Conservation (phyloP, 2,329 filamentous ascomycete species). For the Fusarium sp. region DNA sequence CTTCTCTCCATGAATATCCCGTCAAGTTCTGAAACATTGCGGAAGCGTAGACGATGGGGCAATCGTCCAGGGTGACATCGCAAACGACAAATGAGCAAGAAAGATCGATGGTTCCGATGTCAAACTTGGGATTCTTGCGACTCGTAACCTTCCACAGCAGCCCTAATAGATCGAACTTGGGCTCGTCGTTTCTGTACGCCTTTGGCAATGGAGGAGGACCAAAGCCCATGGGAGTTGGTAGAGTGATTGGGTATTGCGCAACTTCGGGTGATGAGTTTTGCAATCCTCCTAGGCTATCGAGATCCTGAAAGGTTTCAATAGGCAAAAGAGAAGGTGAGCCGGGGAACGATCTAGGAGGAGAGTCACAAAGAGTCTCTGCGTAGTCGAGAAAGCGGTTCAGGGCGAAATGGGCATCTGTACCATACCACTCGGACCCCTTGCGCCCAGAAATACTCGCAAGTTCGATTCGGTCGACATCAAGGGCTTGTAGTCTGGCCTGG, state of each 20-base stretch:
- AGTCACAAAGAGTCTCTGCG: neutral
- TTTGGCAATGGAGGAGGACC: neutral
- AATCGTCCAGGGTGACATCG: neutral
- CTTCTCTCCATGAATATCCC: neutral
- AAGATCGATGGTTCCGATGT: neutral
- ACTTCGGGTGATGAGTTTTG: neutral
- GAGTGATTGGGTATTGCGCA: neutral
- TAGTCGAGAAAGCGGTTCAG: neutral
- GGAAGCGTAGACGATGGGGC: neutral
- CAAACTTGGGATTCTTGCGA: neutral
- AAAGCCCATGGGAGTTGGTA: rapidly evolving
- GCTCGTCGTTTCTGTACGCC: neutral
- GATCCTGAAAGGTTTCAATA: neutral
- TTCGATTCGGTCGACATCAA: neutral
- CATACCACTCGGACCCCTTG: neutral
- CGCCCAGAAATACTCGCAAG: neutral
- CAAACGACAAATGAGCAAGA: neutral
- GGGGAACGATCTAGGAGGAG: neutral
- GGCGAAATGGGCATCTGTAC: neutral
- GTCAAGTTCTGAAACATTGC: neutral
- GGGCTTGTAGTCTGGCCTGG: neutral
- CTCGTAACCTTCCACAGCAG: neutral
- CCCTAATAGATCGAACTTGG: neutral
- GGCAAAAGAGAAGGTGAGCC: neutral
- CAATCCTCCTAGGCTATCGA: neutral